Base-by-base conservation (phyloP, 2,329 filamentous ascomycete genomes). In the Sordariomycetes sp. region DNA sequence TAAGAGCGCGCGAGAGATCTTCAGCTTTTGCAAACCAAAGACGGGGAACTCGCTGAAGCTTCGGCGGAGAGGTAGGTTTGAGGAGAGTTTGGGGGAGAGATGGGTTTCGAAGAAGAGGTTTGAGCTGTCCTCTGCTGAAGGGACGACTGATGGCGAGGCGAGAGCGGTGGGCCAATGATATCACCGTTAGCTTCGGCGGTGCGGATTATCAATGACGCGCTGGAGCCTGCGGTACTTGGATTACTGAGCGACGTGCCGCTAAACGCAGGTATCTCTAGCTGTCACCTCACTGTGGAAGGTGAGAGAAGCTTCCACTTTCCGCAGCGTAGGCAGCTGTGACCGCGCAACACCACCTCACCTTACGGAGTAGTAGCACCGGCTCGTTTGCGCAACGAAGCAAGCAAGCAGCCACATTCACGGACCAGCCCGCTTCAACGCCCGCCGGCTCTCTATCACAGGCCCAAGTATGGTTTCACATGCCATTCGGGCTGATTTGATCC, bases 201-300 rank as follows among this genome's bases (percentile, higher is more conserved):
- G 36, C 58, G 58, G 58, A 60, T 53, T 37, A 61, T 57, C 42
- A 36, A 52, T 59, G 43, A 45, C 56, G 42, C 57, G 31, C 21
- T 15, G 30, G 27, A 21, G 21, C 31, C 18, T 17, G 26, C 20
- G 33, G 23, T 39, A 50, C 45, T 46, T 37, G 33, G 35, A 11
- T n/a, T 27, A 19, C 12, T 14, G 21, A 4, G n/a, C 21, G 16
- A 17, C n/a, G n/a, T 20, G 7, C 14, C 21, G n/a, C 6, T 25
- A 8, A 15, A 18, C 29, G 10, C 8, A 33, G 20, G 31, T 33
- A 33, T 15, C 14, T n/a, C 30, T 12, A n/a, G n/a, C n/a, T 25
- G 23, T 25, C 23, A 25, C 9, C 23, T 10, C 18, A 4, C 11
- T 18, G 32, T 34, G 32, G 36, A 38, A 38, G 21, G 14, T 15